Base-by-base conservation (phyloP, 768 basidiomycete genomes). In the Gelatoporia subvermispora region DNA sequence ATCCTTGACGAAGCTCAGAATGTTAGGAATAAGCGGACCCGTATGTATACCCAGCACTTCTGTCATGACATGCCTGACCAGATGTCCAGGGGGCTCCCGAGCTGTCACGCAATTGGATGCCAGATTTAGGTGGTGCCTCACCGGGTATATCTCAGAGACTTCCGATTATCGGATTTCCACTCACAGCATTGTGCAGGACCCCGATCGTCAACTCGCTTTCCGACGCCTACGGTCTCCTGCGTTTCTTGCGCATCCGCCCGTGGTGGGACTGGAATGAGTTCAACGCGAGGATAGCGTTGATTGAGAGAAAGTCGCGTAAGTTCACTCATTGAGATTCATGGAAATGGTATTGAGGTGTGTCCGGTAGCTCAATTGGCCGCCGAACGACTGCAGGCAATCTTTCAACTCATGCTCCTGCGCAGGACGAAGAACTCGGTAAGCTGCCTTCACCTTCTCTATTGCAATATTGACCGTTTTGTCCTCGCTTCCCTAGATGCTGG, bases 111-210 rank as follows among this genome's bases (percentile, higher is more conserved):
- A 78, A 11, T 64, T 90, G 15, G 63, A 71, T 10, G 54, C 78
- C 0, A 70, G 58, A 16, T 75, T 81, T 59, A 72, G 84, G 35
- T 89, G 88, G 88, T 77, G 76, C 53, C 65, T 87, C 8, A 86
- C 83, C 21, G 82, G 81, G 74, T 77, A 59, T 17, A 69, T 43
- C 3, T 15, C 39, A 45, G 62, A 17, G 39, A 31, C 20, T 35
- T 22, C 51, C 43, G 44, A 47, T 20, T 18, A 35, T 22, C 16
- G 8, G 13, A 47, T 34, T 39, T 46, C 24, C 21, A 16, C 20
- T 35, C 41, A 24, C 8, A 18, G 31, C 3, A 40, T 35, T 17
- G 21, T 2, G 16, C 37, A 77, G 81, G 1, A 85, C 84, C 0
- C 81, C 82, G 0, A 79, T 88, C 51, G 74, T 82, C 46, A 89